Base-by-base conservation (phyloP, 139 green algal genomes). In the Micractinium sp. region DNA sequence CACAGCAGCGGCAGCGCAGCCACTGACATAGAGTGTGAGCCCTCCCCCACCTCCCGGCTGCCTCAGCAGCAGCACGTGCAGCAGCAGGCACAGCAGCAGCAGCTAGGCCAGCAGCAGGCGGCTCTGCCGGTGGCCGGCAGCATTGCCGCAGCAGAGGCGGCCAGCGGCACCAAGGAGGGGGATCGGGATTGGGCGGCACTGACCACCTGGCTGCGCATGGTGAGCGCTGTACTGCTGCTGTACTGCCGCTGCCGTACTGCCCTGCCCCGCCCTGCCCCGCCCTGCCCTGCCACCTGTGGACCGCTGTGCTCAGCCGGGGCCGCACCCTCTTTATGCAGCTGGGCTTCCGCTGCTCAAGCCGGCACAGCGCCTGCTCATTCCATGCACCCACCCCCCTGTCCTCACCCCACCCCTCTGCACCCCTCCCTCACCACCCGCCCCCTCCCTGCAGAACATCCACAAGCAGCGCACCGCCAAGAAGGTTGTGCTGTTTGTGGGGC, bases 141-240 rank as follows among this genome's bases (percentile, higher is more conserved):
- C 41, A n/a, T 60, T 73, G 47, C 53, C n/a, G 89, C 74, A 80
- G 78, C 87, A 39, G n/a, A 71, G 41, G 73, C 33, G 13, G 63
- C 15, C 56, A 56, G 60, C 66, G 61, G 61, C 56, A 76, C 29
- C 33, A 75, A 77, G 38, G 88, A 90, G 69, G 27, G 89, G 3
- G 93, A 93, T 85, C 94, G 94, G 39, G 93, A 94, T 39, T 95
- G 91, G 91, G 93, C 93, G 3, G 93, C 93, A 0, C 81, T 95
- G 2, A 95, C 93, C 4, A 95, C 93, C 0, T 95, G 93, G 93
- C 89, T 95, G 60, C 86, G 93, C 71, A 77, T 77, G 71, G 71
- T 77, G 71, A 77, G 71, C 31, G 67, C 67, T 35, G 67, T n/a
- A 3, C 25, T 16, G 33, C 18, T 31, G 22, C 19, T 38, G 19